Evolutionary conservation across 345 rosid genomes (phyloP).

Genomic region (Erysimum cheiranthoides): DNA sequence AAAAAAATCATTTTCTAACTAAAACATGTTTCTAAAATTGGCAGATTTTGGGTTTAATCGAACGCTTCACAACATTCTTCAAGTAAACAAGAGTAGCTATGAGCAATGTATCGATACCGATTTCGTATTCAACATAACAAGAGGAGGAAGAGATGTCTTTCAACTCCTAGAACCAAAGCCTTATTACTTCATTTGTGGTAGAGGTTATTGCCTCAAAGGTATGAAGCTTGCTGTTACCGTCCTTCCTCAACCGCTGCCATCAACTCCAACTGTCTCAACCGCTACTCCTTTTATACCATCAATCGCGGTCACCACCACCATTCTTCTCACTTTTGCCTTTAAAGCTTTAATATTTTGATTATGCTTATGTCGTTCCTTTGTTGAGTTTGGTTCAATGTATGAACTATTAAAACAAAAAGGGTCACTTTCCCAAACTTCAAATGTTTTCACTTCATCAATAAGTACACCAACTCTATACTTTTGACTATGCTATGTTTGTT

Average conservation of each 20-base stretch:
- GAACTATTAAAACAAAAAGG: background rate
- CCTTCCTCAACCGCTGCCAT: constrained; percentile 33
- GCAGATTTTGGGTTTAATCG: constrained; percentile 59
- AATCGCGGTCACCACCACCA: background rate
- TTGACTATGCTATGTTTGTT: background rate
- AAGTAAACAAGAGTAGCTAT: constrained; percentile 69
- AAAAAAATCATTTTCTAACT: background rate
- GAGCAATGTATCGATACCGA: constrained; percentile 52
- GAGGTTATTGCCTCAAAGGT: constrained; percentile 63
- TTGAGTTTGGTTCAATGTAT: background rate
- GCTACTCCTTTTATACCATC: constrained; percentile 3
- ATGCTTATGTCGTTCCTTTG: background rate
- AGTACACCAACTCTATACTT: background rate
- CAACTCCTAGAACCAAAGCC: constrained; percentile 55
- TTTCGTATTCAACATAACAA: constrained; percentile 58
- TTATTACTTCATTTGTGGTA: constrained; percentile 65
- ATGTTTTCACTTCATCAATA: background rate
- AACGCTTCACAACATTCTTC: constrained; percentile 53
- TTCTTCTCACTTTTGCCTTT: background rate
- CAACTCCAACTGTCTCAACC: constrained; percentile 11
- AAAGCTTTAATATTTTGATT: background rate
- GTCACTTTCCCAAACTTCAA: background rate
- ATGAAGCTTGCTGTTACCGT: constrained; percentile 59
- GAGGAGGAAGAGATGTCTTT: constrained; percentile 72
- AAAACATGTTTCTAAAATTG: background rate